These are phyloP conservation scores for Nitzschia sp. DNA, from an alignment of 108 stramenopile genomes.

Conservation along the genomic window DNA sequence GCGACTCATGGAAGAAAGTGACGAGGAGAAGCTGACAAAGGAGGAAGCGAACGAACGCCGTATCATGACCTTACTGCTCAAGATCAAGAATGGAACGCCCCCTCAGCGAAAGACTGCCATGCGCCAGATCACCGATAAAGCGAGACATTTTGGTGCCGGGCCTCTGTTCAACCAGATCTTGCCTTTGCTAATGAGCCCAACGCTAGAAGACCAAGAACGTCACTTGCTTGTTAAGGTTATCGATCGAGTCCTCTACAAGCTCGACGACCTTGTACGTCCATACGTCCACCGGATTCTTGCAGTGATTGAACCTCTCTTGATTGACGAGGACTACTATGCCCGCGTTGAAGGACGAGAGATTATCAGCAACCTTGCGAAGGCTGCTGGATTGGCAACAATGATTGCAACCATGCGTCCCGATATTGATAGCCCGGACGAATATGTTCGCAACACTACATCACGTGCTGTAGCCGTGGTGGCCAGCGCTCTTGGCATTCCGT, in stretches of 20 bases:
- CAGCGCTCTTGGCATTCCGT: slow-evolving; percentile 95
- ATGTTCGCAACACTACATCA: slow-evolving; percentile 97
- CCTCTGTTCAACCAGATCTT: slow-evolving; percentile 97
- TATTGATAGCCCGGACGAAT: slow-evolving; percentile 98
- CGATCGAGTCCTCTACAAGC: slow-evolving; percentile 97
- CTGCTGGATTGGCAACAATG: slow-evolving; percentile 99
- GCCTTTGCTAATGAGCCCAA: slow-evolving; percentile 96
- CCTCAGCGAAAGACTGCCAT: slow-evolving; percentile 98
- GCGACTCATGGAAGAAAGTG: slow-evolving; percentile 90
- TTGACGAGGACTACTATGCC: slow-evolving; percentile 99
- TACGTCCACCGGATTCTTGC: slow-evolving; percentile 97
- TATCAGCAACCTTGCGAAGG: slow-evolving; percentile 99
- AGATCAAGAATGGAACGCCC: slow-evolving; percentile 98
- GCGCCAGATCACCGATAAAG: slow-evolving; percentile 98
- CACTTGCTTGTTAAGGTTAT: slow-evolving; percentile 99
- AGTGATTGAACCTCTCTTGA: slow-evolving; percentile 97
- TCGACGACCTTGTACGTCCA: slow-evolving; percentile 96
- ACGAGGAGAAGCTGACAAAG: slow-evolving; percentile 70
- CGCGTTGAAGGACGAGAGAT: slow-evolving; percentile 98
- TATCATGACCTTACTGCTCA: slow-evolving; percentile 93
- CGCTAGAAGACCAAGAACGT: slow-evolving; percentile 98
- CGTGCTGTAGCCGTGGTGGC: slow-evolving; percentile 99
- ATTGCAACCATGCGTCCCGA: slow-evolving; percentile 99
- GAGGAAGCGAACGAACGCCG: slow-evolving; percentile 85
- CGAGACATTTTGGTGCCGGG: slow-evolving; percentile 93